Conservation (phyloP, 2,329 filamentous ascomycete species). For the Dothideomycetes sp. region DNA sequence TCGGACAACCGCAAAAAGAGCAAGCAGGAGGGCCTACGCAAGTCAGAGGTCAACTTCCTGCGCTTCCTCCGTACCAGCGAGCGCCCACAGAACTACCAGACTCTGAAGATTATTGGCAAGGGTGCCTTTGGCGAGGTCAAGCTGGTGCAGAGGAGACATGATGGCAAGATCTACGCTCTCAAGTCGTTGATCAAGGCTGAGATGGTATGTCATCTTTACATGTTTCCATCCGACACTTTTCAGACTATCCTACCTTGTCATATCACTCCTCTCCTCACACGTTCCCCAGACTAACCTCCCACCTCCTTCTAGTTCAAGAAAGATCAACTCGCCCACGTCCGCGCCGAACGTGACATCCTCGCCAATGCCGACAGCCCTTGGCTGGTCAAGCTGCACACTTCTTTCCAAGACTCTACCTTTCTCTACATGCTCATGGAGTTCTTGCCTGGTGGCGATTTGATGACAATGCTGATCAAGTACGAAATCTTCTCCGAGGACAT, state of each 20-base stretch:
- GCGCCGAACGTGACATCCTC: conserved; percentile 92
- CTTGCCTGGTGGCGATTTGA: conserved; percentile 90
- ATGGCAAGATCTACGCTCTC: conserved; percentile 95
- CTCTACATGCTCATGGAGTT: conserved; percentile 99
- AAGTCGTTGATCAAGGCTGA: conserved; percentile 98
- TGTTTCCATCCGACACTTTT: too few species aligned
- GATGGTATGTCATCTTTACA: conserved; percentile 66
- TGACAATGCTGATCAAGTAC: conserved; percentile 99
- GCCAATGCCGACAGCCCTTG: conserved; percentile 99
- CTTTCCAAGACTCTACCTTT: conserved; percentile 93
- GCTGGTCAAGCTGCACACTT: conserved; percentile 97
- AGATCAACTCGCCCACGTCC: conserved; percentile 93
- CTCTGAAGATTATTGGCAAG: conserved; percentile 97
- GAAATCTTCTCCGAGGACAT: conserved; percentile 99
- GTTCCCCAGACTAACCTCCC: too few species aligned
- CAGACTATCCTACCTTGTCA: too few species aligned
- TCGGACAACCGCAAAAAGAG: conserved; percentile 68
- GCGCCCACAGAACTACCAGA: conserved; percentile 86
- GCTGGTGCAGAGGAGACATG: conserved; percentile 89
- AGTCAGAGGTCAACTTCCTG: conserved; percentile 84
- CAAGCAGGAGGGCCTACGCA: conserved; percentile 73
- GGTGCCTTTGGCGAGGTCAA: conserved; percentile 98
- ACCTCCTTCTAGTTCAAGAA: conserved; percentile 98
- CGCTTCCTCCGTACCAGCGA: conserved; percentile 91
- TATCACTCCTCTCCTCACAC: too few species aligned